phyloP scores from a whole-genome alignment of 2,329 filamentous ascomycete genomes.

The Clonostachys rosea region DNA sequence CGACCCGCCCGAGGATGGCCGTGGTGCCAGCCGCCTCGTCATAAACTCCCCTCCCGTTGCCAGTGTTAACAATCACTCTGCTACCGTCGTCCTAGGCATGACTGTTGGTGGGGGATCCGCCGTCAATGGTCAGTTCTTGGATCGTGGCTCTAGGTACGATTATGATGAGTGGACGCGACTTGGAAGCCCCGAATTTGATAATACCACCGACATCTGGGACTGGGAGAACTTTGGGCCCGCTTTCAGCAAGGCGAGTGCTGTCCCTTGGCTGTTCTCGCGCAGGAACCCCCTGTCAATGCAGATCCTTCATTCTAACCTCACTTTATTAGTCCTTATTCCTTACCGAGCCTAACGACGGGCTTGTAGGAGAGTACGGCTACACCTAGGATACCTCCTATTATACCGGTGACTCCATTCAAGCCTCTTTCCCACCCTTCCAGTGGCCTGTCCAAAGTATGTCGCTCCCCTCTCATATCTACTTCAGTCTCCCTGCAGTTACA shows the following conservation, averaged over 20 bases:
- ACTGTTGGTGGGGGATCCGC: constrained; percentile 27
- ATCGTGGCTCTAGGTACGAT: constrained; percentile 25
- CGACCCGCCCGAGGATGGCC: constrained; percentile 15
- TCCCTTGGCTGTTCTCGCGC: background rate
- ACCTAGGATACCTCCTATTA: constrained; percentile 23
- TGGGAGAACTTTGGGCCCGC: constrained; percentile 26
- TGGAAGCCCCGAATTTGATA: constrained; percentile 14
- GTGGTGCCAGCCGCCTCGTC: constrained; percentile 11
- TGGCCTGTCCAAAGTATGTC: constrained; percentile 17
- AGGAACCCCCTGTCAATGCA: background rate
- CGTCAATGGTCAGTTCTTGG: constrained; percentile 30
- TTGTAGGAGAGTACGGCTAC: constrained; percentile 18
- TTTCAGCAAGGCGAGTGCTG: constrained; percentile 22
- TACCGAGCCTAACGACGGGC: constrained; percentile 11
- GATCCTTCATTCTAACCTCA: background rate
- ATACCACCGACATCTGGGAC: constrained; percentile 18
- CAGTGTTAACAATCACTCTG: constrained; percentile 16
- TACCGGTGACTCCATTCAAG: constrained; percentile 20
- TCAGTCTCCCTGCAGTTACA: background rate
- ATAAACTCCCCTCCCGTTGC: constrained; percentile 15
- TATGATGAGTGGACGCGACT: constrained; percentile 26
- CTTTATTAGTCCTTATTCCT: constrained; percentile 8
- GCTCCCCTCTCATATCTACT: background rate
- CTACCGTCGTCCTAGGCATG: constrained; percentile 20
- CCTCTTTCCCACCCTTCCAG: constrained; percentile 21